phyloP scores from a whole-genome alignment of 495 filamentous ascomycete genomes.

The Xylaria castorea region DNA sequence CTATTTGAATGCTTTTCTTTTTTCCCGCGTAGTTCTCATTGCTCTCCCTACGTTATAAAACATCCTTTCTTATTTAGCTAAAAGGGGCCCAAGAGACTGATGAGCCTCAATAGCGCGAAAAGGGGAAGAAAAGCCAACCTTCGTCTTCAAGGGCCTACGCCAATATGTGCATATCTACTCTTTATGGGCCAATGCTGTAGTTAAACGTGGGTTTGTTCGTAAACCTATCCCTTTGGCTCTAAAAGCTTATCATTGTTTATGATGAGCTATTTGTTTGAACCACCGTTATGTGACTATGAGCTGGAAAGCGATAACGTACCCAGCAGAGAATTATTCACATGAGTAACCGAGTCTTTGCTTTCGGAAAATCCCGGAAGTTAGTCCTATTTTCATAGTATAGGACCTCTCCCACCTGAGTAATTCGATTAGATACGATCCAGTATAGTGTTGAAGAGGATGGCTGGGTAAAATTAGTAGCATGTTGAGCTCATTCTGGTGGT shows the following conservation, averaged over 20 bases:
- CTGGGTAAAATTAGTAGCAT: neutral
- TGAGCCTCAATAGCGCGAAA: neutral
- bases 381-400: neutral
- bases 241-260: neutral
- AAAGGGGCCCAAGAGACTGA: neutral
- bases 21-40: neutral
- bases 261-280: neutral
- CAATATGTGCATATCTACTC: neutral
- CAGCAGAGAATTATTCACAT: neutral
- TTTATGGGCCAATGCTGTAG: neutral
- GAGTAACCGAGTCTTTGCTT: neutral
- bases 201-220: neutral
- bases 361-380: neutral
- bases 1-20: neutral
- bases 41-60: neutral
- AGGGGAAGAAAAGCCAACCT: neutral
- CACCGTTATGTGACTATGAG: neutral
- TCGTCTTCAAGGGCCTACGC: neutral
- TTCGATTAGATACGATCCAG: neutral
- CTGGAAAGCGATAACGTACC: neutral
- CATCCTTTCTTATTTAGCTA: neutral
- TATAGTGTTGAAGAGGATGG: neutral
- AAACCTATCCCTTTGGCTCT: neutral
- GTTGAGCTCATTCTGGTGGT: neutral
- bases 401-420: neutral